phyloP scores from a whole-genome alignment of 1,284 basidiomycete species.

The Pyrrhoderma noxium region DNA sequence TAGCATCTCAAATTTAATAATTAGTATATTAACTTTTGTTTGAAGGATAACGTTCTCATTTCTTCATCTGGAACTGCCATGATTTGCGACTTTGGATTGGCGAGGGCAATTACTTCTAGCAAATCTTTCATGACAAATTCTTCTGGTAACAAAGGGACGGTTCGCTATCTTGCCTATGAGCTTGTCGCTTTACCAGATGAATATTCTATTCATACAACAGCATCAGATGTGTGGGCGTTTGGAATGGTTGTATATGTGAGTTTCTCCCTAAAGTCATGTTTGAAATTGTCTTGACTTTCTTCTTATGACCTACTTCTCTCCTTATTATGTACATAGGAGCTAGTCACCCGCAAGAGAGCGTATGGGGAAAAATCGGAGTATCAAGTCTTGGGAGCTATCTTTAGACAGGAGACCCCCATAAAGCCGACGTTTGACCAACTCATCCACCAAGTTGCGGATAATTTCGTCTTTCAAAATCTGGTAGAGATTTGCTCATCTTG shows the following conservation, averaged over 20 bases:
- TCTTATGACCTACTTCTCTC: too few species aligned
- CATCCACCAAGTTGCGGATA: background rate
- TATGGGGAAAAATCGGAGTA: background rate
- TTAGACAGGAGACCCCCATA: background rate
- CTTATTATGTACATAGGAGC: too few species aligned
- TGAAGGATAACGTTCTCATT: slow-evolving; percentile 8
- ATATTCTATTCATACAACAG: background rate
- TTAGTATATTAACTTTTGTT: background rate
- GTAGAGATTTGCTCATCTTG: background rate
- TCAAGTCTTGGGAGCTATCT: background rate
- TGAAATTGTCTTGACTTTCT: too few species aligned
- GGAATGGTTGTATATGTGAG: slow-evolving; percentile 3
- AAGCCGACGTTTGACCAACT: background rate
- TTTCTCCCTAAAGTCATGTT: too few species aligned
- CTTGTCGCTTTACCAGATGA: background rate
- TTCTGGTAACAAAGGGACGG: background rate
- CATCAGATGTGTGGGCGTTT: slow-evolving; percentile 2
- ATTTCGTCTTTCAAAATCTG: background rate
- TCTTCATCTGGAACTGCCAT: background rate
- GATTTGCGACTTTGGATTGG: slow-evolving; percentile 10
- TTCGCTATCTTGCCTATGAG: background rate
- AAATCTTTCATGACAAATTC: background rate
- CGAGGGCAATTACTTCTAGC: background rate
- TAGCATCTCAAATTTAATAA: background rate
- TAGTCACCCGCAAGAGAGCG: background rate